phyloP scores from a whole-genome alignment of 768 basidiomycete species.

The Termitomyces sp. region DNA sequence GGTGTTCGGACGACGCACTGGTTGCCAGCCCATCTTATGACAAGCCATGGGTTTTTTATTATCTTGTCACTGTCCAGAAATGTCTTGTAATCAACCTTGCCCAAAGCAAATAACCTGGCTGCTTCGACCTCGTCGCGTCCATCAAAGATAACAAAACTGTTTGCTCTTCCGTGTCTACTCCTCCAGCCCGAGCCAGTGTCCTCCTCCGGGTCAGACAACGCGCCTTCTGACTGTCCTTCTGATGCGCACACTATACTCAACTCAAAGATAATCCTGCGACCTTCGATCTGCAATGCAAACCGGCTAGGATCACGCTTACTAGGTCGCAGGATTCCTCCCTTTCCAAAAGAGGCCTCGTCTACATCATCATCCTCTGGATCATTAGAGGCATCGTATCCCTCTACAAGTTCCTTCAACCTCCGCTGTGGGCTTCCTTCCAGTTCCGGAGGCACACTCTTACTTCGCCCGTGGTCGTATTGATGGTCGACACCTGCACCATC shows the following conservation, averaged over 20 bases:
- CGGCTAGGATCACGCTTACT: slow-evolving; percentile 57
- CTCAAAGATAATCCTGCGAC: slow-evolving; percentile 63
- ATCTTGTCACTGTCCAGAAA: slow-evolving; percentile 67
- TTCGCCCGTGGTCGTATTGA: slow-evolving; percentile 37
- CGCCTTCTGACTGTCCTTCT: slow-evolving; percentile 19
- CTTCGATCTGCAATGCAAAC: slow-evolving; percentile 66
- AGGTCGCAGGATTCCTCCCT: slow-evolving; percentile 54
- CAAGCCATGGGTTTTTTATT: slow-evolving; percentile 60
- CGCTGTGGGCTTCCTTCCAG: slow-evolving; percentile 40
- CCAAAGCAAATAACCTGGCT: slow-evolving; percentile 51
- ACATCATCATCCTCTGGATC: slow-evolving; percentile 8
- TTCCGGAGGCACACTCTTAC: slow-evolving; percentile 56
- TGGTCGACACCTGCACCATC: slow-evolving; percentile 19
- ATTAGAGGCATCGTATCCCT: slow-evolving; percentile 10
- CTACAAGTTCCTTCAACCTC: slow-evolving; percentile 29
- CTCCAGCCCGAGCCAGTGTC: slow-evolving; percentile 17
- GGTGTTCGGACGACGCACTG: slow-evolving; percentile 43
- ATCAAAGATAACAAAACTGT: slow-evolving; percentile 24
- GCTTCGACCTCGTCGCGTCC: slow-evolving; percentile 51
- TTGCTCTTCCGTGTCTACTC: slow-evolving; percentile 20
- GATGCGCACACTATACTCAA: slow-evolving; percentile 54
- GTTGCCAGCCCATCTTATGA: slow-evolving; percentile 68
- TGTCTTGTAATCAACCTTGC: slow-evolving; percentile 57
- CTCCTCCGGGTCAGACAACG: slow-evolving; percentile 17
- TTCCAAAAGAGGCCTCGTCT: slow-evolving; percentile 34